These are phyloP conservation scores for Kandelia obovata DNA, from an alignment of 345 rosid species.

Conservation along the genomic window DNA sequence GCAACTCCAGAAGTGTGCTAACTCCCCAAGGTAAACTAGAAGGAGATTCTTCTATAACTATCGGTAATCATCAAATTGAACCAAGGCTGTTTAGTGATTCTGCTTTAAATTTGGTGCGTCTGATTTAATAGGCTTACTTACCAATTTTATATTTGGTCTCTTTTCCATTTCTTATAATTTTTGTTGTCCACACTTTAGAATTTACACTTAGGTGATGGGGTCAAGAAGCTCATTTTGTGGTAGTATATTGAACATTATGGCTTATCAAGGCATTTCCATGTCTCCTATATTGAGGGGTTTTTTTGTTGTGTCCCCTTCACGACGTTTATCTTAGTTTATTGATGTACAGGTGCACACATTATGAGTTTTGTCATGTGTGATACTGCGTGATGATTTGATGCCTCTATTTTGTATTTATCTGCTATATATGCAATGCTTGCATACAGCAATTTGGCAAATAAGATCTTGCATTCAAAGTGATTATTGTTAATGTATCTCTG, in stretches of 20 bases:
- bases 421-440: no score
- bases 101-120: neutral
- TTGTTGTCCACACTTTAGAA: neutral
- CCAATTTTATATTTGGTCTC: neutral
- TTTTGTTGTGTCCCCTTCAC: neutral
- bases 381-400: no score
- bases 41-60: neutral
- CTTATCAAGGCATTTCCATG: no score
- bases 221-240: neutral
- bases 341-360: no score
- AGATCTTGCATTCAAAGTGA: no score
- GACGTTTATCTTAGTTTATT: neutral
- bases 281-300: no score
- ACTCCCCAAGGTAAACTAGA: conserved; percentile 36
- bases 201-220: neutral
- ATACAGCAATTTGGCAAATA: no score
- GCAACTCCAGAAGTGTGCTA: conserved; percentile 38
- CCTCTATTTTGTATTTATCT: no score
- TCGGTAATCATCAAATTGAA: neutral
- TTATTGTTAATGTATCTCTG: neutral
- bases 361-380: no score
- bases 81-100: neutral
- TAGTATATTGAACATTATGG: no score
- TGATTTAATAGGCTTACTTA: neutral
- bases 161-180: no score